Base-by-base conservation (phyloP, 2,329 filamentous ascomycete species). In the Plenodomus lindquistii region DNA sequence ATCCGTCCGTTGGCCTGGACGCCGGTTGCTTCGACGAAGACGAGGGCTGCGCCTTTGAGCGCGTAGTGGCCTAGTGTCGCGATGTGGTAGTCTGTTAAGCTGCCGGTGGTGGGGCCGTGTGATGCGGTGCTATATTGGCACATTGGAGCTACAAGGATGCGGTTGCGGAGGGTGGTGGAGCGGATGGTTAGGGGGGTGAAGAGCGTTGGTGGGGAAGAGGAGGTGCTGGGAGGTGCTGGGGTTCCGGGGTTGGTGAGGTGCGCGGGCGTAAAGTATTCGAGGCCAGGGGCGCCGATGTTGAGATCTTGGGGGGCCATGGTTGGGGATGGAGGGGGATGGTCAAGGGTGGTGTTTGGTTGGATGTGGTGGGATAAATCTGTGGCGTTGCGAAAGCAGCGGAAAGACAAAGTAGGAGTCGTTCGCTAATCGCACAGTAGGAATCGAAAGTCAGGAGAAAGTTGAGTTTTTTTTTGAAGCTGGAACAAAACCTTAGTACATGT, bases 191-290 rank as follows among this genome's bases (percentile, higher is more conserved):
- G 62, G 4, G 71, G 67, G 10, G 47, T 69, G 53, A 73, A 73
- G 37, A 73, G 63, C 1, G 62, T 71, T 0, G 70, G 69, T 2
- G 57, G 22, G 1, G 18, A 27, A 31, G 55, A 51, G 31, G 55
- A 52, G 31, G 50, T 46, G 9, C 50, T 51, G 19, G 15, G 40
- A 38, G n/a, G 41, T 10, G 44, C 27, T 4, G 61, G 60, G 2
- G 61, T 75, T 15, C 76, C 77, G 4, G 77, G 75, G 3, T 70
- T 70, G 13, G 64, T 66, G 36, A 67, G 44, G 54, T 79, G 77
- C 10, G 69, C 58, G 9, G 77, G 77, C 1, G 76, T 79, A 63
- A 76, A 79, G 67, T 76, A 79, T 10, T 75, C 63, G 34, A 72
- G 46, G 41, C 53, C 55, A 15, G 58, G 49, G 20, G 63, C 62